Evolutionary conservation across 2,329 filamentous ascomycete species (phyloP), one percentile per base, ranked within the genome.

Genomic region (Alternaria longipes): DNA sequence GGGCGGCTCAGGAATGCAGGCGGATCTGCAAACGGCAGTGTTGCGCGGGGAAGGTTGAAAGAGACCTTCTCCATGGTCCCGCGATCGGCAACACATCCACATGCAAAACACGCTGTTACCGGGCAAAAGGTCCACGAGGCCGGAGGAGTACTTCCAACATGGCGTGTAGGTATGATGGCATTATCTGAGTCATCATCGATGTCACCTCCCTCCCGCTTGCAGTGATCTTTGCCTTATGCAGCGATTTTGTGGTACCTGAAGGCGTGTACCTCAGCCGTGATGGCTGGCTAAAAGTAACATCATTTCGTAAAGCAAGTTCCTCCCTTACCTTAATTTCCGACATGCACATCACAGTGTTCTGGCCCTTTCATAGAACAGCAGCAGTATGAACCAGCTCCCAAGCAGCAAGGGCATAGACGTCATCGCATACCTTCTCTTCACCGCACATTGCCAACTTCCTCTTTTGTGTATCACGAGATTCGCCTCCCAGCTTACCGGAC

Each of bases 151-250:
- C 20, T 54, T 54, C 26, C 26, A 40, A 46, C 20, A n/a, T 28
- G 20, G 51, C n/a, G n/a, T 53, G 16, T 30, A 56, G 52, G 28
- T 47, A 50, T 59, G 44, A 44, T 51, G 45, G 38, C 52, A 59
- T 36, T 30, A 18, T 24, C 20, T 46, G 18, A 30, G 30, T 60
- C 53, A 50, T 46, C 28, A 36, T 16, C 12, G 12, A 36, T 36
- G 32, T 16, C 32, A 24, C 45, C 24, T 30, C 32, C 20, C 50
- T 32, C 26, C 24, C 24, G 7, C 24, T 26, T 12, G 16, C 46
- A 51, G 38, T 45, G 45, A 40, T 46, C 28, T 32, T 56, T 36
- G 11, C 45, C 22, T 3, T 36, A 59, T 59, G 9, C 22, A 30
- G 24, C n/a, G 16, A 36, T 22, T 34, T 32, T 36, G 30, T 26